These are phyloP conservation scores for Xylaria sp. DNA, from an alignment of 2,329 filamentous ascomycete species.

Conservation along the genomic window DNA sequence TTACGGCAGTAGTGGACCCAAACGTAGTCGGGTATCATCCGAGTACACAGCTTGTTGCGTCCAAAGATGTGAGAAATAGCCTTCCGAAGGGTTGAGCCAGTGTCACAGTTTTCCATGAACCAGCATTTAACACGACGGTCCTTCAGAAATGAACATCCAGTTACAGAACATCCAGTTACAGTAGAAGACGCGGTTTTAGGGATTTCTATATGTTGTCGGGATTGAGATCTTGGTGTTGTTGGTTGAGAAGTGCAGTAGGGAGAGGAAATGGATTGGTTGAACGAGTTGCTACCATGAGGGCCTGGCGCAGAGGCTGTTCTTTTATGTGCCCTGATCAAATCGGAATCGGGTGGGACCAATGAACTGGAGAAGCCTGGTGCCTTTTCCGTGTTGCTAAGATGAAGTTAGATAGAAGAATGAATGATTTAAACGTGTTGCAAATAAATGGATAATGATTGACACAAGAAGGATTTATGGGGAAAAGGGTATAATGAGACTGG, in stretches of 20 bases:
- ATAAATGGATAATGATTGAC: too few species aligned
- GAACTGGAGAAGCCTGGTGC: slow-evolving; percentile 21
- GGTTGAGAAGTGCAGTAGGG: slow-evolving; percentile 45
- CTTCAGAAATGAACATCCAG: too few species aligned
- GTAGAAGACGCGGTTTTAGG: neutral
- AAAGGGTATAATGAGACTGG: neutral
- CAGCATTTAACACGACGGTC: slow-evolving; percentile 54
- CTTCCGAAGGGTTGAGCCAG: slow-evolving; percentile 72
- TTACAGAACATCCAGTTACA: too few species aligned
- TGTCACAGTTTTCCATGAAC: slow-evolving; percentile 67
- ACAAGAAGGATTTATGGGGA: too few species aligned
- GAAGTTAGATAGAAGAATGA: slow-evolving; percentile 5
- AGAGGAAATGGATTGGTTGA: slow-evolving; percentile 39
- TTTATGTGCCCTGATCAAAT: slow-evolving; percentile 55
- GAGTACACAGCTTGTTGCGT: slow-evolving; percentile 81
- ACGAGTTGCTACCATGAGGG: slow-evolving; percentile 49
- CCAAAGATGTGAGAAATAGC: slow-evolving; percentile 85
- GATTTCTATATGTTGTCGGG: slow-evolving; percentile 41
- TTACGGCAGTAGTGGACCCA: slow-evolving; percentile 85
- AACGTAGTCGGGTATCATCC: slow-evolving; percentile 72
- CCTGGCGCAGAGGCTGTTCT: slow-evolving; percentile 62
- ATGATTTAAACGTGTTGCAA: neutral
- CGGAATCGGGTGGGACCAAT: slow-evolving; percentile 38
- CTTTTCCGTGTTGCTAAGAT: slow-evolving; percentile 32
- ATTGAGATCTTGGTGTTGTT: slow-evolving; percentile 43